Base-by-base conservation (phyloP, 2,329 filamentous ascomycete genomes). In the Chalaropsis thielavioides region DNA sequence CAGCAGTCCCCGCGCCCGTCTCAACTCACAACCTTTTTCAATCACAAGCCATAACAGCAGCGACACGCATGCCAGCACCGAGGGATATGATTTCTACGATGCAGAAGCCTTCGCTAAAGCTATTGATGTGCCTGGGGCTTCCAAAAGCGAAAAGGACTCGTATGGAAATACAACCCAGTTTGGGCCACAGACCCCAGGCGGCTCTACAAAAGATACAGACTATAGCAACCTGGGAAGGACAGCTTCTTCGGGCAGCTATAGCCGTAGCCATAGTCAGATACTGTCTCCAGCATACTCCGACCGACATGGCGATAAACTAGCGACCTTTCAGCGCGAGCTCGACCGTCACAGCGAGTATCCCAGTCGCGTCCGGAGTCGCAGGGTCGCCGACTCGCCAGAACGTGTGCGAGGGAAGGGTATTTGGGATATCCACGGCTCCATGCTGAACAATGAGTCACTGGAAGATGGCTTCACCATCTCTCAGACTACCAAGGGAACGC, bases 51-150 rank as follows among this genome's bases (percentile, higher is more conserved):
- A 80, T 40, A 77, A 78, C 49, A 82, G 79, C 69, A 77, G 76
- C 54, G 69, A 70, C 46, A 77, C 78, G 5, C 77, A 80, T 24
- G 69, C 80, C 13, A 80, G 76, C 70, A 82, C 79, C 1, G 83
- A 85, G 68, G 83, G 83, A 0, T 86, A 86, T 69, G 83, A 86
- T 71, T 86, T 86, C 70, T 86, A 86, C 70, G 84, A 83, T 69
- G 74, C 83, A 35, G 82, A 83, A n/a, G 79, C 76, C 35, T 72
- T 80, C 64, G 74, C 74, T 61, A 75, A 75, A 56, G 80, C 80
- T 6, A 80, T 84, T 59, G 80, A 84, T 67, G 79, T 83, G 61
- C 80, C 78, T 4, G 64, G 60, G 8, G 49, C 64, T 11, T 35
- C 49, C 10, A 46, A 46, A 24, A 8, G n/a, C 54, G 51, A 64